A percentile compares a stretch with the other conserved stretches of the same genome.
phyloP scores from a whole-genome alignment of 768 basidiomycete genomes.

The Clitopilus hobsonii region DNA sequence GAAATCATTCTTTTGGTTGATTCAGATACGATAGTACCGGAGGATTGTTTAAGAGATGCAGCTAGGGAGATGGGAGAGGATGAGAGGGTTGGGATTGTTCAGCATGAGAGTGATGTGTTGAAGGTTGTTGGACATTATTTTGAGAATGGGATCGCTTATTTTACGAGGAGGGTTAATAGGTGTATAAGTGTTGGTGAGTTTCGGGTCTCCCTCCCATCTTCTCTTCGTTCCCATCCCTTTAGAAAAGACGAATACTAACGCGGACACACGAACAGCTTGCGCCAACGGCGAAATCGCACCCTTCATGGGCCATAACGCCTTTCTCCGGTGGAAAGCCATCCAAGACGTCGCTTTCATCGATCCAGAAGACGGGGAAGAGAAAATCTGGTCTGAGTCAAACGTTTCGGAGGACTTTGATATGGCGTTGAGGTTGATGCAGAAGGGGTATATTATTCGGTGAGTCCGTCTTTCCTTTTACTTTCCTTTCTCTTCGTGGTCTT shows the following conservation, averaged over 20 bases:
- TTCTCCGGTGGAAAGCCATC: constrained; percentile 80
- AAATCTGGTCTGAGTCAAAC: constrained; percentile 76
- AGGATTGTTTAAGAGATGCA: constrained; percentile 83
- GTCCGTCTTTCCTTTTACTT: constrained; percentile 6
- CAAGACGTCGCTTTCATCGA: constrained; percentile 81
- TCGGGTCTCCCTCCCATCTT: constrained; percentile 23
- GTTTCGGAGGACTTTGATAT: constrained; percentile 85
- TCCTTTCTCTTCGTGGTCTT: too few relatives aligned
- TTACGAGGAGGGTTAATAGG: constrained; percentile 76
- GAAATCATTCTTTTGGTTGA: constrained; percentile 79
- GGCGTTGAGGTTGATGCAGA: constrained; percentile 56
- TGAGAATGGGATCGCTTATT: constrained; percentile 83
- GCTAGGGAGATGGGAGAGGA: constrained; percentile 76
- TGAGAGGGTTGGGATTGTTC: constrained; percentile 78
- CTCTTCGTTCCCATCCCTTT: not conserved
- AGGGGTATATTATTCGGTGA: constrained; percentile 65
- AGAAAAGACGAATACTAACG: not conserved
- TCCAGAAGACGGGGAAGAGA: constrained; percentile 55
- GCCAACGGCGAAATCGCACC: constrained; percentile 81
- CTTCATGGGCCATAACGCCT: constrained; percentile 85
- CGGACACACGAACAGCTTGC: constrained; percentile 43
- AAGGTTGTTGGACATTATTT: constrained; percentile 85
- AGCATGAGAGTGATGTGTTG: constrained; percentile 85
- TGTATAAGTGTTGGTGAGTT: constrained; percentile 67
- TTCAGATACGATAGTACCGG: constrained; percentile 72